Evolutionary conservation across 768 basidiomycete genomes (phyloP), one percentile per base, ranked within the genome.

Genomic region (Trametes villosa): DNA sequence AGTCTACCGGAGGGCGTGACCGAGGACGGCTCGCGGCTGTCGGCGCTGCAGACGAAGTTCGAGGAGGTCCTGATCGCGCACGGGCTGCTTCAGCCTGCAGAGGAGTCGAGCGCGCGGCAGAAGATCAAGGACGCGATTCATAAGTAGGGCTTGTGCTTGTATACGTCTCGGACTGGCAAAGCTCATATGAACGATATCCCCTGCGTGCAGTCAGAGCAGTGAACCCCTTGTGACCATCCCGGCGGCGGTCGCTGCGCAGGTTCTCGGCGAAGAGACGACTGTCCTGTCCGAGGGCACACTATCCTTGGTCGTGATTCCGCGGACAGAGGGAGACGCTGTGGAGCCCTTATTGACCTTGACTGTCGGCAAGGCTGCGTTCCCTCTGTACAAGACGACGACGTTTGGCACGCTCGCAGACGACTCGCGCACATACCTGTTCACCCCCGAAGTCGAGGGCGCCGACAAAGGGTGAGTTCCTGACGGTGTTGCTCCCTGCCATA

Each of bases 21-120:
- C 9, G 58, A 65, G 41, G 58, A 51, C 41, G 64, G 56, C 1
- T 62, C 60, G 34, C 42, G 41, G 36, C n/a, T 66, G 17, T 51
- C 56, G 29, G 46, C 53, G 27, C 48, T 66, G 27, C 69, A 68
- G 52, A 67, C 63, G 45, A 62, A 34, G 51, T 71, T 71, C 44
- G 70, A 71, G 59, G 58, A 66, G 64, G 46, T 67, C 13, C 56
- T 71, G n/a, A 62, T 71, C 40, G 54, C 62, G 42, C 53, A 64
- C 33, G 66, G 63, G 15, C 34, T 71, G 18, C 46, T 71, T 49
- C 67, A 69, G 54, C 64, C 61, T 9, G 63, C 68, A 4, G 41
- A 63, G 24, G 65, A 64, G 47, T 62, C 63, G 13, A 56, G 52
- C 22, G 65, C 66, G 15, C 64, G 65, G 53, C 62, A 69, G 34